Evolutionary conservation across 768 basidiomycete species (phyloP).

Genomic region (Kockovaella imperatae): DNA sequence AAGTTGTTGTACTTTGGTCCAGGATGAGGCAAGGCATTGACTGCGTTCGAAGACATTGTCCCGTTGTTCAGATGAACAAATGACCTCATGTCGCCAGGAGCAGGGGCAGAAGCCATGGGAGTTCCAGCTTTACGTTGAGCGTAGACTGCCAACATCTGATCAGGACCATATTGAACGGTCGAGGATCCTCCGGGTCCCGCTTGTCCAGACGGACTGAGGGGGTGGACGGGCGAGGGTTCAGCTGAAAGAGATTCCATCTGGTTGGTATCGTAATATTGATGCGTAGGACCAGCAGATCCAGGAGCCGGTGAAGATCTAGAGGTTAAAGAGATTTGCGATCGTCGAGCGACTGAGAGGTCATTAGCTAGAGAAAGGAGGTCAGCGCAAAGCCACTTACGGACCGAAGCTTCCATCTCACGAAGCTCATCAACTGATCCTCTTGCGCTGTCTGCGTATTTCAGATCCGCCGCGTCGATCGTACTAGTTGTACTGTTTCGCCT

Average conservation of each 20-base stretch:
- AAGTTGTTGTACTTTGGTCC: conserved; percentile 9
- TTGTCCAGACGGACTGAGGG: not conserved
- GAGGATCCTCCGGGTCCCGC: conserved; percentile 7
- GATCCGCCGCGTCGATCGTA: conserved; percentile 25
- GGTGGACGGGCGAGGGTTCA: conserved; percentile 6
- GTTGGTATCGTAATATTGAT: conserved; percentile 14
- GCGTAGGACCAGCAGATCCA: not conserved
- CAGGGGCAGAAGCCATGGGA: conserved; percentile 10
- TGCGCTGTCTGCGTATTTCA: conserved; percentile 36
- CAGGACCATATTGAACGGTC: conserved; percentile 36
- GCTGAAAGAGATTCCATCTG: conserved; percentile 19
- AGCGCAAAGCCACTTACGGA: conserved; percentile 26
- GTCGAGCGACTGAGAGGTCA: conserved; percentile 19
- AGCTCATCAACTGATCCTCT: conserved; percentile 39
- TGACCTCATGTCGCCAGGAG: conserved; percentile 23
- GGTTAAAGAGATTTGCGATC: conserved; percentile 39
- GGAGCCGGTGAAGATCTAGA: conserved; percentile 16
- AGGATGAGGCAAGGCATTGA: conserved; percentile 24
- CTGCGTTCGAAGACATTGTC: conserved; percentile 16
- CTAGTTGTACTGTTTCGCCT: conserved; percentile 21
- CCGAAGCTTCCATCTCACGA: conserved; percentile 38
- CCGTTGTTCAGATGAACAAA: conserved; percentile 31
- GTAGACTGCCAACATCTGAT: conserved; percentile 44
- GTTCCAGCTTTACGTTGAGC: conserved; percentile 40
- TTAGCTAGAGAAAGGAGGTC: not conserved